Base-by-base conservation (phyloP, 257 asterid genomes). In the Penstemon eatonii region DNA sequence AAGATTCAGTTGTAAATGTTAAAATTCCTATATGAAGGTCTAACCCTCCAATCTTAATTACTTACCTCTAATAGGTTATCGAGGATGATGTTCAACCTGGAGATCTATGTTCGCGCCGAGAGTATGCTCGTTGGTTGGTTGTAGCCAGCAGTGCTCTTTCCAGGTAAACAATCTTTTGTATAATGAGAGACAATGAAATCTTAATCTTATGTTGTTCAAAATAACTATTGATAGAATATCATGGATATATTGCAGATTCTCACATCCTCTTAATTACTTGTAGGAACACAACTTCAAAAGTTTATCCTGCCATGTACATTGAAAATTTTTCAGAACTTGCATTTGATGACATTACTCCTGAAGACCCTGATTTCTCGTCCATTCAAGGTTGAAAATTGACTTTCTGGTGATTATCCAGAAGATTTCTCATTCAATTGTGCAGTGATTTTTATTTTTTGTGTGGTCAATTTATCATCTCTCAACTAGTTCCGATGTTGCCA, bases 231-330 rank as follows among this genome's bases (percentile, higher is more conserved):
- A 46, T 56, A 25, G 42, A 36, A 46, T 38, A 33, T 5, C 46
- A 66, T 65, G 70, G 39, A 10, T 63, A 38, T 60, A 18, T 61
- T 50, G 54, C 72, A 52, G 54, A 63, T 65, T 63, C 51, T 73
- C 49, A 69, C 74, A 36, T 66, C 45, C 33, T 65, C 51, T 66
- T 66, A 13, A 46, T 78, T 74, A 44, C 63, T 46, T 83, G 68
- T 79, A 94, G 99, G 87, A 84, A 77, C 80, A 79, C 87, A 37
- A 78, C 90, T 62, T 87, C 97, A 62, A 94, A 94, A 80, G 97
- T 94, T 67, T 91, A 94, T 76, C 97, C 99, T 67, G 99, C 99
- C 70, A 94, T 94, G 99, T 94, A 80, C 85, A 94, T 94, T 46
- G 96, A 94, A 71, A 87, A 91, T 80, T 80, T 84, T 68, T 85